A percentile compares a stretch with the other conserved stretches of the same genome.
Evolutionary conservation across 177 flowering plant genomes (phyloP).

Genomic region (Vitis hybrid): DNA sequence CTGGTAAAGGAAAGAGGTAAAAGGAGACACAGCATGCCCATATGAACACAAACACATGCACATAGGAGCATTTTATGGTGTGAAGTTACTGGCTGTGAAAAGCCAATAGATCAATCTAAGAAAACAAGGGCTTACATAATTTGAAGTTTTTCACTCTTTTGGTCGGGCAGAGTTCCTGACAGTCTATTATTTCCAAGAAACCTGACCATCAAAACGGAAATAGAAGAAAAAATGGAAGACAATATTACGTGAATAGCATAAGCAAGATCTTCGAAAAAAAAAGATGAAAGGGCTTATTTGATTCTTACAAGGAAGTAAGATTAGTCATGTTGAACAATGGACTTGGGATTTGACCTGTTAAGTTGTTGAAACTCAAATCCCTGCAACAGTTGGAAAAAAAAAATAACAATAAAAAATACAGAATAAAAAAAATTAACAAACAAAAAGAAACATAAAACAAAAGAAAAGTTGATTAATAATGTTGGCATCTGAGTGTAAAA

Average conservation of each 20-base stretch:
- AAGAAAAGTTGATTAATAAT: background rate
- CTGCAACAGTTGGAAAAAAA: no score
- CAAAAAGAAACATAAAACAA: background rate
- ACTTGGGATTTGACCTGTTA: background rate
- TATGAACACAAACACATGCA: no score
- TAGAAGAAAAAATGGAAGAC: background rate
- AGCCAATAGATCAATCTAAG: no score
- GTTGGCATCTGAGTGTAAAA: background rate
- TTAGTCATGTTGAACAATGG: constrained; percentile 7
- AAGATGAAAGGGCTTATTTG: background rate
- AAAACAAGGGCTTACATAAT: constrained; percentile 4
- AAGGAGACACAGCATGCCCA: no score
- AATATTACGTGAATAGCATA: background rate
- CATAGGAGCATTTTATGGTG: no score
- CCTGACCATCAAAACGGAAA: background rate
- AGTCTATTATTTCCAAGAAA: constrained; percentile 10
- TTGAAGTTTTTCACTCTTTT: constrained; percentile 3
- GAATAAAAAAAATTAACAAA: constrained; percentile 5
- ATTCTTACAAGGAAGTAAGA: constrained; percentile 10
- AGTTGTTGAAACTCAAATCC: no score
- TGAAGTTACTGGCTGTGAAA: no score
- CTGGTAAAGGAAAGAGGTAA: no score
- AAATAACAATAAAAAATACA: no score
- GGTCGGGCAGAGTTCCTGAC: constrained; percentile 6
- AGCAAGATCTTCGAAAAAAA: background rate